Percentiles rank a stretch among this genome's conserved stretches.
Evolutionary conservation across 129 eudicot genomes (phyloP).

Genomic region (Helianthus annuus): HanXRQr2.0-SUNRISE NC_035443.2:59070725-59071224

Average conservation of each 20-base stretch:
- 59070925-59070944: not conserved
- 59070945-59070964: not conserved
- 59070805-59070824: conserved; percentile 22
- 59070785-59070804: conserved; percentile 72
- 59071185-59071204: conserved; percentile 38
- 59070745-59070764: conserved; percentile 96
- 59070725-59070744: conserved; percentile 91
- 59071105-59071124: conserved; percentile 75
- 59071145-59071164: conserved; percentile 56
- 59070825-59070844: conserved; percentile 7
- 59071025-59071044: not conserved
- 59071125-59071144: conserved; percentile 65
- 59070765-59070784: conserved; percentile 92
- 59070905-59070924: not conserved
- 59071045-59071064: conserved; percentile 69
- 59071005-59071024: conserved; percentile 16
- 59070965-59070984: conserved; percentile 4
- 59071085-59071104: conserved; percentile 96
- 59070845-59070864: conserved; percentile 5
- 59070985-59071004: not conserved
- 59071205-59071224: not conserved
- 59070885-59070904: not conserved
- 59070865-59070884: not conserved
- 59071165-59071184: conserved; percentile 66
- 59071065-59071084: conserved; percentile 91